Evolutionary conservation across 2,329 filamentous ascomycete species (phyloP).

Genomic region (Cercospora sp.): DNA sequence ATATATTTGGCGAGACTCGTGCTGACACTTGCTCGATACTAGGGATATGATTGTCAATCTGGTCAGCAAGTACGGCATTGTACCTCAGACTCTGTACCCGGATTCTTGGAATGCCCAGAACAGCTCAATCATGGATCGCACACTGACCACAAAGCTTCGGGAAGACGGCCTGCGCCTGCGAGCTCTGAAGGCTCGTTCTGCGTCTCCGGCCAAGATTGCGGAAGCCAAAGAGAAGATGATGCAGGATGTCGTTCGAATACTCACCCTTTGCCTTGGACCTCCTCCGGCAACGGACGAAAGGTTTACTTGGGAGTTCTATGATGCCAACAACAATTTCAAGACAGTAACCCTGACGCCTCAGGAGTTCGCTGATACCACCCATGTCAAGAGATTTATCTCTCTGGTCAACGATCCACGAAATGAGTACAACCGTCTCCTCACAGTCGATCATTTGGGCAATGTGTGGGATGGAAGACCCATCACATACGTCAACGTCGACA

Average conservation of each 20-base stretch:
- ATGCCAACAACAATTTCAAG: slow-evolving; percentile 65
- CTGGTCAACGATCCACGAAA: slow-evolving; percentile 85
- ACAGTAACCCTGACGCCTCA: slow-evolving; percentile 65
- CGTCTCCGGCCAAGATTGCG: slow-evolving; percentile 44
- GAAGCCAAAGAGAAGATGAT: slow-evolving; percentile 71
- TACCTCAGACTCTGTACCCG: slow-evolving; percentile 77
- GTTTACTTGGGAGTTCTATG: slow-evolving; percentile 81
- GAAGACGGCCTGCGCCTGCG: slow-evolving; percentile 76
- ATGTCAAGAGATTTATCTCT: slow-evolving; percentile 71
- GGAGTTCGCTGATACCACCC: slow-evolving; percentile 67
- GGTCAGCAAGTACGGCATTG: slow-evolving; percentile 79
- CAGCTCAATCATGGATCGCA: slow-evolving; percentile 66
- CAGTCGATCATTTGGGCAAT: slow-evolving; percentile 77
- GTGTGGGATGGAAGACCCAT: slow-evolving; percentile 73
- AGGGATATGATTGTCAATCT: slow-evolving; percentile 82
- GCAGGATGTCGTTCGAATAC: slow-evolving; percentile 73
- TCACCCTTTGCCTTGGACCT: slow-evolving; percentile 80
- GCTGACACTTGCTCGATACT: slow-evolving; percentile 44
- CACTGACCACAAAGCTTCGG: slow-evolving; percentile 83
- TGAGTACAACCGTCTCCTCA: slow-evolving; percentile 68
- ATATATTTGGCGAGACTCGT: slow-evolving; percentile 71
- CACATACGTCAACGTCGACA: slow-evolving; percentile 81
- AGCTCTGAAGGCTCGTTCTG: slow-evolving; percentile 49
- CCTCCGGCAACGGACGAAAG: slow-evolving; percentile 66
- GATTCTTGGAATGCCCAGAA: slow-evolving; percentile 77